A percentile compares a stretch with the other conserved stretches of the same genome.
Evolutionary conservation across 495 filamentous ascomycete genomes (phyloP).

Genomic region (Penicillium parvum): DNA sequence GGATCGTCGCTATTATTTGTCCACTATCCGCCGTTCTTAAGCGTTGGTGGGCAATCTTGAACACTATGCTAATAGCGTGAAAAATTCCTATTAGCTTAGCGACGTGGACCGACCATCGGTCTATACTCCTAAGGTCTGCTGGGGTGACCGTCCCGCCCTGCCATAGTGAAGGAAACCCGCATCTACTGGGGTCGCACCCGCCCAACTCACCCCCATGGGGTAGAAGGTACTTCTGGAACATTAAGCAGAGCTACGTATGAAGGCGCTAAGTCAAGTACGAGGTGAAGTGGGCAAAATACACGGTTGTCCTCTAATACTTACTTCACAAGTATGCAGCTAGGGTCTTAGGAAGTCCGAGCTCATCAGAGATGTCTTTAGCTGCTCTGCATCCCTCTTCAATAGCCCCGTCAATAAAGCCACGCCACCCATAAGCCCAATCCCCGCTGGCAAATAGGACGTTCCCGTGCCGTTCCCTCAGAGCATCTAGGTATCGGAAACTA

Average conservation of each 20-base stretch:
- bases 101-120: background rate
- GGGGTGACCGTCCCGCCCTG: no score
- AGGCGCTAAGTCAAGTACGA: no score
- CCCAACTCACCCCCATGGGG: no score
- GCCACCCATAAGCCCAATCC: slow-evolving; percentile 33
- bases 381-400: slow-evolving; percentile 22
- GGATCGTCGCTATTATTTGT: background rate
- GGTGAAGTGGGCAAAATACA: no score
- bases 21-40: no score
- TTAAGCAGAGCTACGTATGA: no score
- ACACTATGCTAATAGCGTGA: background rate
- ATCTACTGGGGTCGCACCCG: no score
- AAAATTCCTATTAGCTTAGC: background rate
- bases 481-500: slow-evolving; percentile 16
- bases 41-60: background rate
- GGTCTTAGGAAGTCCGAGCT: no score
- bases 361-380: background rate
- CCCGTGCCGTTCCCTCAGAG: slow-evolving; percentile 17
- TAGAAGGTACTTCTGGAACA: no score
- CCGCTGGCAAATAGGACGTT: slow-evolving; percentile 26
- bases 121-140: background rate
- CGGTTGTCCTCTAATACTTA: no score
- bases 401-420: slow-evolving; percentile 30
- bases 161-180: no score
- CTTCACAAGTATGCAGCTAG: no score